Evolutionary conservation across 2,329 filamentous ascomycete species (phyloP).

Genomic region (Cryphonectria naterciae): DNA sequence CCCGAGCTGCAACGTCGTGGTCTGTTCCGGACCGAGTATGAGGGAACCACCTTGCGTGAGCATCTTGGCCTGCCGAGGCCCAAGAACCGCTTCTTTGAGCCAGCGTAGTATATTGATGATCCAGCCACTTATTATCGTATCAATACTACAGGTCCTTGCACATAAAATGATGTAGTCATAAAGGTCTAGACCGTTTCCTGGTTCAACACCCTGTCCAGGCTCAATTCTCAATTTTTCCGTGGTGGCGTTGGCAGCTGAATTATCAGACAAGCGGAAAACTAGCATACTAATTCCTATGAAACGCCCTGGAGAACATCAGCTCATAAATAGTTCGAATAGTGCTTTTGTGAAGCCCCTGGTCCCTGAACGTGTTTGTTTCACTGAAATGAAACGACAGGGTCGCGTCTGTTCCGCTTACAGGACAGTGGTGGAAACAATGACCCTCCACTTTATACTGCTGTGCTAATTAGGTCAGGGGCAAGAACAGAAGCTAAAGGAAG

Average conservation of each 20-base stretch:
- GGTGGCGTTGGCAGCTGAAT: not conserved
- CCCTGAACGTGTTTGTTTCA: conserved; percentile 25
- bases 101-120: conserved; percentile 3
- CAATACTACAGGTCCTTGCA: too few relatives aligned
- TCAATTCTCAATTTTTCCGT: not conserved
- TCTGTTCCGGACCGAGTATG: conserved; percentile 55
- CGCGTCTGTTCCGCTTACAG: conserved; percentile 1
- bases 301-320: not conserved
- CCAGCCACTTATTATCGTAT: too few relatives aligned
- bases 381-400: conserved; percentile 24
- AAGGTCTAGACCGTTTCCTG: not conserved
- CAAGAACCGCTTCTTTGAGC: conserved; percentile 42
- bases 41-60: conserved; percentile 56
- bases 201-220: not conserved
- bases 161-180: too few relatives aligned
- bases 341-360: not conserved
- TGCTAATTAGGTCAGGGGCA: not conserved
- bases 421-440: conserved; percentile 11
- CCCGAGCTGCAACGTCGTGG: conserved; percentile 56
- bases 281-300: not conserved
- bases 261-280: not conserved
- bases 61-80: conserved; percentile 57
- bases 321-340: not conserved
- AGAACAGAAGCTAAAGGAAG: not conserved
- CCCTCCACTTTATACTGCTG: not conserved